A percentile compares a stretch with the other conserved stretches of the same genome.
phyloP scores from a whole-genome alignment of 495 filamentous ascomycete genomes.

The Penicillium coprophilum region DNA sequence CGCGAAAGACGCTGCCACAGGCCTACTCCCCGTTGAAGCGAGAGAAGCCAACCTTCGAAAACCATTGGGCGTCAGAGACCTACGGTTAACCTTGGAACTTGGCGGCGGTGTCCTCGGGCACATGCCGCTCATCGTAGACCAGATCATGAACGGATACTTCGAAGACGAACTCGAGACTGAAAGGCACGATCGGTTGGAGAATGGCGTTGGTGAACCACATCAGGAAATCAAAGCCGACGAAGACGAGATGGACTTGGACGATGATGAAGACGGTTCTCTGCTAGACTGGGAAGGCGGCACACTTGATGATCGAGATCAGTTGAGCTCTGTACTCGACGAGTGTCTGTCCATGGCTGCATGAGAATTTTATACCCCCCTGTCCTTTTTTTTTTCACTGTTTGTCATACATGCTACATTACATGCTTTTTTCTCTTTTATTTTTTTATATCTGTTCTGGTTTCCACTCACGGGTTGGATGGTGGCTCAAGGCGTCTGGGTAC shows the following conservation, averaged over 20 bases:
- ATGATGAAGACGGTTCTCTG: slow-evolving; percentile 42
- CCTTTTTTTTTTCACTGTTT: slow-evolving; percentile 14
- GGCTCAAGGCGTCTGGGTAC: slow-evolving; percentile 31
- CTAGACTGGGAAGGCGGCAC: slow-evolving; percentile 74
- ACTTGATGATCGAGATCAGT: slow-evolving; percentile 55
- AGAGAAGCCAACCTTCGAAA: slow-evolving; percentile 64
- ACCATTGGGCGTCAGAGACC: slow-evolving; percentile 73
- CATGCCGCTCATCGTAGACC: slow-evolving; percentile 70
- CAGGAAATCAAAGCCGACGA: slow-evolving; percentile 42
- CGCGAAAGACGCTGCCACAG: slow-evolving; percentile 59
- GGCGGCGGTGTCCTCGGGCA: slow-evolving; percentile 71
- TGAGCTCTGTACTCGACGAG: slow-evolving; percentile 70
- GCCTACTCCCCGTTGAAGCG: slow-evolving; percentile 73
- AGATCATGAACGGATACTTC: slow-evolving; percentile 68
- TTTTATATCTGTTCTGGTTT: no score
- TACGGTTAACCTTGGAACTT: slow-evolving; percentile 72
- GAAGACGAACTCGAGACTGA: slow-evolving; percentile 72
- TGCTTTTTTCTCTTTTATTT: slow-evolving; percentile 14
- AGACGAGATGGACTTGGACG: slow-evolving; percentile 66
- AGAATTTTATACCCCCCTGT: slow-evolving; percentile 22
- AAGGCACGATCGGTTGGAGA: slow-evolving; percentile 48
- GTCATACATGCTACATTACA: slow-evolving; percentile 15
- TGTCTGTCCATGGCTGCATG: slow-evolving; percentile 52
- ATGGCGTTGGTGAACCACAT: slow-evolving; percentile 20
- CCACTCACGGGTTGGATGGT: slow-evolving; percentile 24